Conservation (phyloP, 306 rosid genomes). For the Vigna mungo region DNA sequence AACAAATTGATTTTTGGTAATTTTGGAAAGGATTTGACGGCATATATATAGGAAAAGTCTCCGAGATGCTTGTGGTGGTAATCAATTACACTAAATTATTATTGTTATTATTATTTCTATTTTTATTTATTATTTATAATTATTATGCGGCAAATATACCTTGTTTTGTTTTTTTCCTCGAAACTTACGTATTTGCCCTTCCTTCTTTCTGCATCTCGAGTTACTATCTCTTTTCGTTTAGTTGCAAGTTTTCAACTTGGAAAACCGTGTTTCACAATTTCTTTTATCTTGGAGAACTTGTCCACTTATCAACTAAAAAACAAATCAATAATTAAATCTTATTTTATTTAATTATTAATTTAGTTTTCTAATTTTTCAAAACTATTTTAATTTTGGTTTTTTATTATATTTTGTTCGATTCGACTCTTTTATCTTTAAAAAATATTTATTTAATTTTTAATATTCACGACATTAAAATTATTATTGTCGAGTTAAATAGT, state of each 20-base stretch:
- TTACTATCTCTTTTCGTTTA: neutral
- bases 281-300: neutral
- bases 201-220: neutral
- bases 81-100: neutral
- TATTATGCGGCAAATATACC: slow-evolving; percentile 55
- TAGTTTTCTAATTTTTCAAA: too few relatives aligned
- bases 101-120: slow-evolving; percentile 5
- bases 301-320: neutral
- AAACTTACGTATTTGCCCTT: slow-evolving; percentile 36
- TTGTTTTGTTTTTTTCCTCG: neutral
- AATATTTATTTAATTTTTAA: too few relatives aligned
- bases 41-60: slow-evolving; percentile 41
- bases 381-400: too few relatives aligned
- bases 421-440: too few relatives aligned
- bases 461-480: too few relatives aligned
- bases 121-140: neutral
- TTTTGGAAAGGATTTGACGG: slow-evolving; percentile 37
- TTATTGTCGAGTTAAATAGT: too few relatives aligned
- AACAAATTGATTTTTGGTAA: neutral
- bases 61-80: neutral
- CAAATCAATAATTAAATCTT: too few relatives aligned
- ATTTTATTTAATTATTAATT: too few relatives aligned
- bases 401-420: too few relatives aligned
- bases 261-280: neutral
- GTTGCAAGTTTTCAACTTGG: neutral